A percentile compares a stretch with the other conserved stretches of the same genome.
phyloP scores from a whole-genome alignment of 2,329 filamentous ascomycete genomes.

The Neopestalotiopsis rosae region DNA sequence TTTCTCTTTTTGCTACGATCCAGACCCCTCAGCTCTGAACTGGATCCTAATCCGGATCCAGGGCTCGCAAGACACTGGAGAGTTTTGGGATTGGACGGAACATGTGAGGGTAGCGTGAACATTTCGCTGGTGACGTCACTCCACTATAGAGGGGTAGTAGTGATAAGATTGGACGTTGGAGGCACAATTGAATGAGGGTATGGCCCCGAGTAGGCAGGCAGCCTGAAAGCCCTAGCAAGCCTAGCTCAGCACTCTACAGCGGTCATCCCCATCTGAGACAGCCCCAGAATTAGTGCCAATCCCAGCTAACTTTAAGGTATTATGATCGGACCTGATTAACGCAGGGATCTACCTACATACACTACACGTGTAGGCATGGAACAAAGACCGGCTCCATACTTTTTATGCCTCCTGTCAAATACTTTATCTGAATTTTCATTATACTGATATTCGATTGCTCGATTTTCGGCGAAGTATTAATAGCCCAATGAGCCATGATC shows the following conservation, averaged over 20 bases:
- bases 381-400: not conserved
- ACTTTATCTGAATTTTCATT: not conserved
- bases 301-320: not conserved
- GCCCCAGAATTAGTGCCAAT: conserved; percentile 3
- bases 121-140: not conserved
- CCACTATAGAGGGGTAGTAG: conserved; percentile 1
- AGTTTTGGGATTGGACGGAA: not conserved
- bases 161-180: not conserved
- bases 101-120: not conserved
- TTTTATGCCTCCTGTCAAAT: not conserved
- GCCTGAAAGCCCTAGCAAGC: no score
- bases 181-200: not conserved
- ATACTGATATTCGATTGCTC: no score
- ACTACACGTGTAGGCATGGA: not conserved
- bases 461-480: no score
- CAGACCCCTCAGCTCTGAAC: not conserved
- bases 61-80: no score
- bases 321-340: conserved; percentile 8
- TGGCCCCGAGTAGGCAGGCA: no score
- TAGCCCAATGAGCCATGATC: no score
- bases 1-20: not conserved
- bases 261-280: not conserved
- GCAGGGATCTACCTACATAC: not conserved
- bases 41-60: no score
- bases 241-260: not conserved